These are phyloP conservation scores for Scedosporium dehoogii DNA, from an alignment of 2,329 filamentous ascomycete species.

Conservation along the genomic window DNA sequence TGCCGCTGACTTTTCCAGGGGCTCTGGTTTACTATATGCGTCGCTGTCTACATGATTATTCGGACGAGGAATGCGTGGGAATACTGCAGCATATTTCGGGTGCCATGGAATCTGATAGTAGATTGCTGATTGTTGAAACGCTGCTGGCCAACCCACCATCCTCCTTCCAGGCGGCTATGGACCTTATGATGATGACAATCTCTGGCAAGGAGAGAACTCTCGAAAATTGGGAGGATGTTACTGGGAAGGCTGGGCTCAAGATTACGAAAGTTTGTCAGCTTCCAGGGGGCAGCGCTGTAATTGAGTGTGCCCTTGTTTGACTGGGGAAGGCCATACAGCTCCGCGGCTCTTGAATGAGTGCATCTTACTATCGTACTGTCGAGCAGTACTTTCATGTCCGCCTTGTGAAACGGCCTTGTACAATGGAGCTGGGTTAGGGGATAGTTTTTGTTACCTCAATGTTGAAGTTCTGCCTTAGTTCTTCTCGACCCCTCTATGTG, in stretches of 20 bases:
- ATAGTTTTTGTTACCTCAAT: no score
- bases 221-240: slow-evolving; percentile 15
- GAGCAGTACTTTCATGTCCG: no score
- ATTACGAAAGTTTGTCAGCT: slow-evolving; percentile 13
- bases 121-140: slow-evolving; percentile 22
- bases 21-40: slow-evolving; percentile 26
- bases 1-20: slow-evolving; percentile 12
- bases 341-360: no score
- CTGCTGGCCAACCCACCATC: slow-evolving; percentile 19
- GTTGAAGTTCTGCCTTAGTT: no score
- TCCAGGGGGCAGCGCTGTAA: neutral
- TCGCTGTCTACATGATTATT: slow-evolving; percentile 27
- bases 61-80: slow-evolving; percentile 18
- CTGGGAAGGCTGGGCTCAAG: slow-evolving; percentile 15
- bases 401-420: no score
- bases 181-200: slow-evolving; percentile 21
- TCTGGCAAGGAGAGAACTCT: slow-evolving; percentile 23
- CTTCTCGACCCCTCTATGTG: no score
- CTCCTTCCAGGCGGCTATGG: slow-evolving; percentile 14
- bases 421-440: no score
- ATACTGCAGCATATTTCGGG: slow-evolving; percentile 20
- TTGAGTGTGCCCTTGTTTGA: neutral
- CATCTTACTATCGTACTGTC: no score
- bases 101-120: slow-evolving; percentile 21
- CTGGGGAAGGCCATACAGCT: neutral